Conservation (phyloP, 257 asterid genomes). For the Penstemon barbatus region DNA sequence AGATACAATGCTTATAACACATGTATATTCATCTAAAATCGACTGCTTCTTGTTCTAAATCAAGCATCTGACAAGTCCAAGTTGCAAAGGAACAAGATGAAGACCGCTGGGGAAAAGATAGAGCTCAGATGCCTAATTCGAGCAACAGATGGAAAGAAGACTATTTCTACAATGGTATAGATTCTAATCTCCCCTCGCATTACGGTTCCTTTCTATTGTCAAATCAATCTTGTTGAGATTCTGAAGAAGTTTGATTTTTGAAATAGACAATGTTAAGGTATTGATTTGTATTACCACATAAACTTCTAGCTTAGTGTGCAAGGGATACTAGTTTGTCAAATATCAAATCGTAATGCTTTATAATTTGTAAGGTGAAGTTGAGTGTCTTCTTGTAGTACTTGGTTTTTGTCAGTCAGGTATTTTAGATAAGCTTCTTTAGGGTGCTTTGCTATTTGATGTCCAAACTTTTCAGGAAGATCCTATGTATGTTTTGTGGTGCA, state of each 20-base stretch:
- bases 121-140: constrained; percentile 78
- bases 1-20: background rate
- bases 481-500: background rate
- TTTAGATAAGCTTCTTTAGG: background rate
- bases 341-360: background rate
- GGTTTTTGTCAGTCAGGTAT: background rate
- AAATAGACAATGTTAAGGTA: constrained; percentile 12
- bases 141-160: constrained; percentile 85
- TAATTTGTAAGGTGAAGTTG: constrained; percentile 9
- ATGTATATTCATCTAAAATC: background rate
- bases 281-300: background rate
- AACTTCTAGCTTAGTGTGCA: background rate
- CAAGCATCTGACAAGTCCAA: constrained; percentile 84
- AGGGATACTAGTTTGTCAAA: constrained; percentile 1
- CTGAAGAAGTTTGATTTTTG: constrained; percentile 12
- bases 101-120: constrained; percentile 59
- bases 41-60: constrained; percentile 16
- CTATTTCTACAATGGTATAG: constrained; percentile 65
- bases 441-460: background rate
- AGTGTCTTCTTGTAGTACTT: background rate
- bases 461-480: background rate
- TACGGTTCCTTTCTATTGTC: constrained; percentile 12
- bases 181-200: background rate
- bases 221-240: constrained; percentile 18
- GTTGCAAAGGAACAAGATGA: constrained; percentile 65